A percentile compares a stretch with the other conserved stretches of the same genome.
phyloP scores from a whole-genome alignment of 192 early-diverging fungal genomes.

The Dispira simplex region DNA sequence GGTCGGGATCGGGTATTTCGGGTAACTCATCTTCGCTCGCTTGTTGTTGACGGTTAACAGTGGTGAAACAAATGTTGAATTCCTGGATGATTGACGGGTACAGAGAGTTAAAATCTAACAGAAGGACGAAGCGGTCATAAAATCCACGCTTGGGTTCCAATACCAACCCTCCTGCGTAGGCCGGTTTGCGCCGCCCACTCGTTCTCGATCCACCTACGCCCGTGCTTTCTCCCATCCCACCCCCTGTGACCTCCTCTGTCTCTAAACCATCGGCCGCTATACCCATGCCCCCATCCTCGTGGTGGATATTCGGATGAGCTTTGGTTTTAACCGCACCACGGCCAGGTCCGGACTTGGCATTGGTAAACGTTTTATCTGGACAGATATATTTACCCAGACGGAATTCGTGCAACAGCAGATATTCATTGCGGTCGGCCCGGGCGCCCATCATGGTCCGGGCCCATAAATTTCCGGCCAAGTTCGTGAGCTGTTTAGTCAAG shows the following conservation, averaged over 20 bases:
- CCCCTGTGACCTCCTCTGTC: slow-evolving; percentile 11
- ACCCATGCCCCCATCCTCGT: slow-evolving; percentile 11
- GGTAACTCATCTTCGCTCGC: slow-evolving; percentile 44
- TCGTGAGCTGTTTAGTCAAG: slow-evolving; percentile 83
- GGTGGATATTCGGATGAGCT: background rate
- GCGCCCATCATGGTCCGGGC: slow-evolving; percentile 74
- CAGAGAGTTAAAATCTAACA: slow-evolving; percentile 98
- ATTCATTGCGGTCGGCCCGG: slow-evolving; percentile 91
- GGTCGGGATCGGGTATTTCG: slow-evolving; percentile 50
- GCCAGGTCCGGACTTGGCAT: slow-evolving; percentile 13
- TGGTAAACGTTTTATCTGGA: slow-evolving; percentile 62
- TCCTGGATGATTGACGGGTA: slow-evolving; percentile 99
- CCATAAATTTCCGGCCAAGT: slow-evolving; percentile 92
- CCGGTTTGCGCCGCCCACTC: slow-evolving; percentile 60
- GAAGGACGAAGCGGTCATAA: slow-evolving; percentile 87
- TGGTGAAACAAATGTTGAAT: slow-evolving; percentile 99
- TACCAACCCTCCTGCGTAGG: slow-evolving; percentile 89
- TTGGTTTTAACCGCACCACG: slow-evolving; percentile 15
- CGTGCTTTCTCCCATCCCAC: slow-evolving; percentile 9
- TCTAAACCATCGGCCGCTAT: slow-evolving; percentile 17
- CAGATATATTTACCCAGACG: slow-evolving; percentile 80
- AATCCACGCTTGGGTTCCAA: slow-evolving; percentile 96
- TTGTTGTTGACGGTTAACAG: slow-evolving; percentile 40
- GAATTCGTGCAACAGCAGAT: slow-evolving; percentile 90
- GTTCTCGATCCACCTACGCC: slow-evolving; percentile 13